Evolutionary conservation across 768 basidiomycete genomes (phyloP), one percentile per base, ranked within the genome.

Genomic region (Lactarius evosmus): DNA sequence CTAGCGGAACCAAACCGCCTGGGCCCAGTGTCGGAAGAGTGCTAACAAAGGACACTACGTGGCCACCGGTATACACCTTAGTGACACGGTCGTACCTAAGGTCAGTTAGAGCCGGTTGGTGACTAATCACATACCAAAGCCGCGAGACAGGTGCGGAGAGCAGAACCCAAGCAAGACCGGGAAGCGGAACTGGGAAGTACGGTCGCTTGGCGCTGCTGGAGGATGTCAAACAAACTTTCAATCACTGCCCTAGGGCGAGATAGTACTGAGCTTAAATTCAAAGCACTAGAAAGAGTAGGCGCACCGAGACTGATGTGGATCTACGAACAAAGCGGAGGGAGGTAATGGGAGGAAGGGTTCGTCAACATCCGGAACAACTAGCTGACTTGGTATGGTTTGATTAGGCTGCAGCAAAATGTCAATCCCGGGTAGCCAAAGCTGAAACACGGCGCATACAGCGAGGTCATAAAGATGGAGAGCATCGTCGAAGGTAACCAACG

Each of bases 391-490:
- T 14, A 52, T 32, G 14, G 36, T 14, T 33, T 60, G 66, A 49
- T 61, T 22, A n/a, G 68, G 68, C 68, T 69, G 57, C 17, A 36
- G 79, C 82, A 65, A 36, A 61, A 30, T 55, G 57, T 65, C 19
- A 52, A 32, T 34, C 58, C 54, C 44, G 36, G 29, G 12, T 22
- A 40, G 27, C 9, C 30, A 49, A 51, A 17, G 38, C 41, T 44
- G 54, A 68, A 59, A 54, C 36, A 58, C 30, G 61, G 58, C 61
- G 76, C 88, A 78, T 79, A 92, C 96, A 71, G 88, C 85, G 65
- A 98, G 78, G 72, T 95, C 86, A 75, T 93, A 93, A 73, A 97
- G 95, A 69, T 97, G 92, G 33, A 98, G 75, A 1, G 84, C 79
- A 54, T 78, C 73, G 71, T 96, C 93, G 70, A 87, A 97, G 0